A percentile compares a stretch with the other conserved stretches of the same genome.
These are phyloP conservation scores for Chrysosphaeria jannelii DNA, from an alignment of 2,329 filamentous ascomycete species.

Conservation along the genomic window DNA sequence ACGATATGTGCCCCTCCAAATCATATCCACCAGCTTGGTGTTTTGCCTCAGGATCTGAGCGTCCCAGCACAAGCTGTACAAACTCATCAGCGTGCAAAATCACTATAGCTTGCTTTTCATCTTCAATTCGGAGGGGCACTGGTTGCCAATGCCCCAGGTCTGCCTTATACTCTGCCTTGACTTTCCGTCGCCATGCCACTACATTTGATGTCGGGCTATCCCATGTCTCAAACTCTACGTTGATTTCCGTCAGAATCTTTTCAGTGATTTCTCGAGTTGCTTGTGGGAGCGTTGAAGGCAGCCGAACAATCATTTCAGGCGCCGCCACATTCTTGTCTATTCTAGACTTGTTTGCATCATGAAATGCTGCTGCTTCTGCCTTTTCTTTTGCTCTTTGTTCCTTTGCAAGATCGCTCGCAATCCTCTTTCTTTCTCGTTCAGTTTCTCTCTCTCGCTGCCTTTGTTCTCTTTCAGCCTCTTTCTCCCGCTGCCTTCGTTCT, in stretches of 20 bases:
- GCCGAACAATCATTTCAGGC: slow-evolving; percentile 48
- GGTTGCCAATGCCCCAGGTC: slow-evolving; percentile 34
- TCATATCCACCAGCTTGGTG: slow-evolving; percentile 8
- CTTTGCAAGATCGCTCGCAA: slow-evolving; percentile 26
- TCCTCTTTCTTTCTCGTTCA: slow-evolving; percentile 23
- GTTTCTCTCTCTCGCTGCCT: slow-evolving; percentile 25
- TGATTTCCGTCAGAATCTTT: slow-evolving; percentile 18
- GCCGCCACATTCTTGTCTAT: slow-evolving; percentile 44
- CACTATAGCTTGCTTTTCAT: slow-evolving; percentile 31
- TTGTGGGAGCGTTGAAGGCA: slow-evolving; percentile 24
- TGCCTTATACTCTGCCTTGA: slow-evolving; percentile 30
- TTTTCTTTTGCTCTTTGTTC: slow-evolving; percentile 32
- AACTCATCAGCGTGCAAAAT: slow-evolving; percentile 33
- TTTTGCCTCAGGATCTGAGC: slow-evolving; percentile 3
- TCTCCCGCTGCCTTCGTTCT: slow-evolving; percentile 17
- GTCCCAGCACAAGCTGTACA: slow-evolving; percentile 22
- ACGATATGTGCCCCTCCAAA: slow-evolving; percentile 26
- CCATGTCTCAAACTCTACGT: slow-evolving; percentile 16
- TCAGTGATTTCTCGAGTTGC: slow-evolving; percentile 15
- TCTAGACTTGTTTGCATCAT: slow-evolving; percentile 41
- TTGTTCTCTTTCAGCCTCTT: slow-evolving; percentile 22
- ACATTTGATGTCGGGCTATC: slow-evolving; percentile 12
- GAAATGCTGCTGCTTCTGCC: slow-evolving; percentile 30
- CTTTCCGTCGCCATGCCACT: slow-evolving; percentile 38
- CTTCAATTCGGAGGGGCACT: slow-evolving; percentile 15